phyloP scores from a whole-genome alignment of 2,329 filamentous ascomycete genomes.

The Tolypocladium cylindrosporum region DNA sequence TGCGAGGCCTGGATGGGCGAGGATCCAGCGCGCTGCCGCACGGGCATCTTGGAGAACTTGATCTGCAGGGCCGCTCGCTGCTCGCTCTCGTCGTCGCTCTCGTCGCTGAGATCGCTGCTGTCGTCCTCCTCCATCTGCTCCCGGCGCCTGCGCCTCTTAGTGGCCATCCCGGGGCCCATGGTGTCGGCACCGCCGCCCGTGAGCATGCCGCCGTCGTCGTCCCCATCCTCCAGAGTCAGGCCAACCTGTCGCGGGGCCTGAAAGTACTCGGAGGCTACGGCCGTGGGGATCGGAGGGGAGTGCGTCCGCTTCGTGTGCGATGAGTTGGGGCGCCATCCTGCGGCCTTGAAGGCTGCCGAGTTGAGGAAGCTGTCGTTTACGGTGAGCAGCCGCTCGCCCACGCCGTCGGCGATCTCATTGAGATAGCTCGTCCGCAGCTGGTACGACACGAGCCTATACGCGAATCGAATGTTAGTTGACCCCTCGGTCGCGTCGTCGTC shows the following conservation, averaged over 20 bases:
- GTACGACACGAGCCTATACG: slow-evolving; percentile 64
- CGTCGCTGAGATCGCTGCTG: slow-evolving; percentile 75
- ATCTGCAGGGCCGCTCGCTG: slow-evolving; percentile 78
- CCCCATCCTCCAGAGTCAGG: slow-evolving; percentile 58
- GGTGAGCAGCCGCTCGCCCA: slow-evolving; percentile 74
- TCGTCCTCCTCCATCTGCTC: slow-evolving; percentile 79
- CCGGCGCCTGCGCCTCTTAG: slow-evolving; percentile 53
- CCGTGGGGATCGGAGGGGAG: slow-evolving; percentile 77
- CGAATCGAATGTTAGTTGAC: slow-evolving; percentile 8
- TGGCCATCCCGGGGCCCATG: slow-evolving; percentile 55
- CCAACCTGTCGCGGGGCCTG: slow-evolving; percentile 56
- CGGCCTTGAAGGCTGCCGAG: slow-evolving; percentile 70
- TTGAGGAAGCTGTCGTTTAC: slow-evolving; percentile 73
- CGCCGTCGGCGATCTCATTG: slow-evolving; percentile 69
- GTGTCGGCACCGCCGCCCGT: slow-evolving; percentile 59
- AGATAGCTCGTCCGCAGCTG: slow-evolving; percentile 75
- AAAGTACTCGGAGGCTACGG: slow-evolving; percentile 76
- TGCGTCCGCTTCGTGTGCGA: slow-evolving; percentile 73
- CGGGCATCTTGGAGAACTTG: slow-evolving; percentile 92
- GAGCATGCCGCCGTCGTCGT: slow-evolving; percentile 63
- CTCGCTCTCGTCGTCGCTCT: slow-evolving; percentile 71
- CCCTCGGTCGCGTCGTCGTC: not conserved
- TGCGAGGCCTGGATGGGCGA: slow-evolving; percentile 69
- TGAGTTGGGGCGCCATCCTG: slow-evolving; percentile 67
- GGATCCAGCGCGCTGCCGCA: slow-evolving; percentile 75